Conservation (phyloP, 306 rosid species). For the Begonia fuchsioides region DNA sequence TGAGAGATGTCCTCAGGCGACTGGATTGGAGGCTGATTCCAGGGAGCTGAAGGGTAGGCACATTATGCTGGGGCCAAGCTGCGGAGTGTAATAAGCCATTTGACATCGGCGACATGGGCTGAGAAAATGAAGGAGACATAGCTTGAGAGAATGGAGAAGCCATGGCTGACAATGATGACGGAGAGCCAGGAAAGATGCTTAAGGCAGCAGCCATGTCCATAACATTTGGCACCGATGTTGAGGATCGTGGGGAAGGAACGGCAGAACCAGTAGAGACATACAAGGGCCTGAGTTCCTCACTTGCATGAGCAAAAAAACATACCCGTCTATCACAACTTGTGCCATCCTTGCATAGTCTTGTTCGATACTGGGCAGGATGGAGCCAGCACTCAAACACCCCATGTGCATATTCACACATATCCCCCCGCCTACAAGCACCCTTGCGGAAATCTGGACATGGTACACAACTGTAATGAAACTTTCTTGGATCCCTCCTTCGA, state of each 20-base stretch:
- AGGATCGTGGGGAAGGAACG: constrained; percentile 62
- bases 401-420: constrained; percentile 96
- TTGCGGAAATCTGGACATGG: constrained; percentile 91
- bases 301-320: constrained; percentile 68
- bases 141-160: constrained; percentile 68
- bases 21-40: constrained; percentile 77
- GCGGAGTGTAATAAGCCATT: constrained; percentile 44
- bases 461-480: constrained; percentile 86
- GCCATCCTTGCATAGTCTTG: constrained; percentile 89
- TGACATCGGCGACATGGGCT: constrained; percentile 69
- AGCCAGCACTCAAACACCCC: constrained; percentile 96
- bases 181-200: constrained; percentile 69
- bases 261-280: constrained; percentile 85
- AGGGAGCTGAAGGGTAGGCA: constrained; percentile 76
- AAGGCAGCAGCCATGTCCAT: constrained; percentile 97
- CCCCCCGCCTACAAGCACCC: constrained; percentile 84
- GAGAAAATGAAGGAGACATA: constrained; percentile 67
- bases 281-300: constrained; percentile 72
- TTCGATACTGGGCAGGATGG: constrained; percentile 88
- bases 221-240: constrained; percentile 51
- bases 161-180: constrained; percentile 55
- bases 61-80: constrained; percentile 78
- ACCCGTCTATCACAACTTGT: constrained; percentile 63
- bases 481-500: constrained; percentile 79
- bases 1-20: constrained; percentile 74